These are phyloP conservation scores for Cladophialophora immunda DNA, from an alignment of 2,329 filamentous ascomycete genomes.

Conservation along the genomic window DNA sequence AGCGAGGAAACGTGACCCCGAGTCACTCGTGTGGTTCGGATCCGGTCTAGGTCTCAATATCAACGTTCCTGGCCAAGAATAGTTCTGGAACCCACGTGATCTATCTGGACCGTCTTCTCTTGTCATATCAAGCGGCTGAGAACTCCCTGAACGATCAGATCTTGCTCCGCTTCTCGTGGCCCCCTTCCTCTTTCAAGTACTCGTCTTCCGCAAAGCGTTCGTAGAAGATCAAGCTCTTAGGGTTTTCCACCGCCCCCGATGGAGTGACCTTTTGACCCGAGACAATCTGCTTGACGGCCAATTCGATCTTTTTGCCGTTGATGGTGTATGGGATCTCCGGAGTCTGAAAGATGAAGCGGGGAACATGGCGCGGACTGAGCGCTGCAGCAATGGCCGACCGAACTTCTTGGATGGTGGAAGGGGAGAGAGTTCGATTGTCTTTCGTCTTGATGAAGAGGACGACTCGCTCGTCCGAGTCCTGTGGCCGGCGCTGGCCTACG, in stretches of 20 bases:
- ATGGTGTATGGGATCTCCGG: conserved; percentile 29
- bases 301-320: conserved; percentile 33
- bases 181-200: background rate
- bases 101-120: too few species aligned
- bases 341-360: conserved; percentile 24
- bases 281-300: conserved; percentile 25
- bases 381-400: conserved; percentile 67
- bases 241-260: background rate
- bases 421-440: conserved; percentile 1
- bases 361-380: conserved; percentile 58
- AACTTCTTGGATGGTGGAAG: conserved; percentile 61
- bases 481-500: conserved; percentile 22
- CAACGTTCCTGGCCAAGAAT: too few species aligned
- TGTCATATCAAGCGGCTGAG: conserved; percentile 38
- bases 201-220: background rate
- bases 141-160: background rate
- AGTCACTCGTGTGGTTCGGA: too few species aligned
- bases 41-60: too few species aligned
- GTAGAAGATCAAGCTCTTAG: conserved; percentile 7
- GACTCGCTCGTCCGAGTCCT: conserved; percentile 24
- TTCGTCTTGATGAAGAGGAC: conserved; percentile 29
- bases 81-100: too few species aligned
- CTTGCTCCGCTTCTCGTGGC: background rate
- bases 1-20: too few species aligned
- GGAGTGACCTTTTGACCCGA: conserved; percentile 4